A percentile compares a stretch with the other conserved stretches of the same genome.
Evolutionary conservation across 176 grass and related monocot species (phyloP).

Genomic region (Neostapfia colusana): DNA sequence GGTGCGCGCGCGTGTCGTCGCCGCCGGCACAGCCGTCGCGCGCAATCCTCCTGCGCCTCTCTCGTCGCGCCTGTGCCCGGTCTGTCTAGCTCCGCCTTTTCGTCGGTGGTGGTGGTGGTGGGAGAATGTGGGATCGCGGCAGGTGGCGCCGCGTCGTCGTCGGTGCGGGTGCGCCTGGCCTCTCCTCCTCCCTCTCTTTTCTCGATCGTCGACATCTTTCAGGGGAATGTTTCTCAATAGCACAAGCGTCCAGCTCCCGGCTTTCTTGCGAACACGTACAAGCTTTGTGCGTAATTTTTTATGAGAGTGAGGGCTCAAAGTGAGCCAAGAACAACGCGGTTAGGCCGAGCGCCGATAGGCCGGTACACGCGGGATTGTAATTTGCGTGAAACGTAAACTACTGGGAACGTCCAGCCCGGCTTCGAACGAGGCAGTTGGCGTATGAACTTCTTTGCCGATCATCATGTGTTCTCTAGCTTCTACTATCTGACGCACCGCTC

Average conservation of each 20-base stretch:
- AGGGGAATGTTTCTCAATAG: neutral
- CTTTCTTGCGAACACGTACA: too few relatives aligned
- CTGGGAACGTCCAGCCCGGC: neutral
- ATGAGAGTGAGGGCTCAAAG: too few relatives aligned
- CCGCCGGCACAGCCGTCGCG: neutral
- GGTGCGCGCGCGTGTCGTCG: neutral
- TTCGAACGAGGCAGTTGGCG: neutral
- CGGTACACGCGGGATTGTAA: too few relatives aligned
- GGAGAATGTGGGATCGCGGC: constrained; percentile 24
- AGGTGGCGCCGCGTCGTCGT: neutral
- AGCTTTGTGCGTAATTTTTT: too few relatives aligned
- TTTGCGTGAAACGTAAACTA: too few relatives aligned
- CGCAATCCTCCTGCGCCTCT: neutral
- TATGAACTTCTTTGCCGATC: constrained; percentile 23
- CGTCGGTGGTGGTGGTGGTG: neutral
- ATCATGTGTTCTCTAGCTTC: neutral
- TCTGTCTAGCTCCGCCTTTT: constrained; percentile 18
- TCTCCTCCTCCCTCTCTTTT: neutral
- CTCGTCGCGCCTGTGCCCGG: neutral
- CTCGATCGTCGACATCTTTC: neutral
- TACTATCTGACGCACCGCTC: neutral
- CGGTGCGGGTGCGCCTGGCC: too few relatives aligned
- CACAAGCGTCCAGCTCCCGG: neutral
- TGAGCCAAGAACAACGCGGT: too few relatives aligned
- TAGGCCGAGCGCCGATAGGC: too few relatives aligned